These are phyloP conservation scores for Metschnikowia baotianmanensis DNA, from an alignment of 805 yeast genomes.

Conservation along the genomic window DNA sequence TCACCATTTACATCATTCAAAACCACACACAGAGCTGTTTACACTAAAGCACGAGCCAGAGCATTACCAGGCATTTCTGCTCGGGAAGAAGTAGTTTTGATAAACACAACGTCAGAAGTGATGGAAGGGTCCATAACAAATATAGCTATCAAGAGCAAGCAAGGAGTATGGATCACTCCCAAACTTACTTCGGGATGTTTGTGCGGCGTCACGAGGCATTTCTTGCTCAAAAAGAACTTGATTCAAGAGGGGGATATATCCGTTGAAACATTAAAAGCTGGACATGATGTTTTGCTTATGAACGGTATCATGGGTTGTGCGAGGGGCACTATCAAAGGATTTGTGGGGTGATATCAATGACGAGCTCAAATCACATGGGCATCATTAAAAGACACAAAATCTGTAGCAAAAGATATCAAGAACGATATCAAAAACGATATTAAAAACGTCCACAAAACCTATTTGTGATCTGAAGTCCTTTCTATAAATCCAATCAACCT, in stretches of 20 bases:
- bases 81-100: conserved; percentile 66
- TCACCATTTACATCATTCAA: conserved; percentile 86
- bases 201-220: conserved; percentile 77
- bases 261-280: conserved; percentile 49
- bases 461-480: too few species aligned
- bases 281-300: conserved; percentile 69
- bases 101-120: conserved; percentile 54
- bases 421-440: too few species aligned
- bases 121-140: conserved; percentile 84
- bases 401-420: too few species aligned
- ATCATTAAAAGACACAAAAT: too few species aligned
- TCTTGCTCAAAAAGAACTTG: conserved; percentile 51
- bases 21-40: conserved; percentile 70
- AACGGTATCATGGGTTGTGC: conserved; percentile 84
- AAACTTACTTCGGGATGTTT: conserved; percentile 74
- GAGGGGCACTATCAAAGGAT: conserved; percentile 48
- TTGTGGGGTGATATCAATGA: conserved; percentile 4
- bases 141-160: conserved; percentile 57
- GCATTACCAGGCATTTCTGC: conserved; percentile 38
- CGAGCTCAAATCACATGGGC: too few species aligned
- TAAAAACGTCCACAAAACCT: too few species aligned
- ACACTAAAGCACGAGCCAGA: conserved; percentile 59
- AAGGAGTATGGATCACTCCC: conserved; percentile 76
- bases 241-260: conserved; percentile 53
- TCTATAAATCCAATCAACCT: too few species aligned